These are phyloP conservation scores for Dryadomyces quercivorus DNA, from an alignment of 2,329 filamentous ascomycete species.

Conservation along the genomic window DNA sequence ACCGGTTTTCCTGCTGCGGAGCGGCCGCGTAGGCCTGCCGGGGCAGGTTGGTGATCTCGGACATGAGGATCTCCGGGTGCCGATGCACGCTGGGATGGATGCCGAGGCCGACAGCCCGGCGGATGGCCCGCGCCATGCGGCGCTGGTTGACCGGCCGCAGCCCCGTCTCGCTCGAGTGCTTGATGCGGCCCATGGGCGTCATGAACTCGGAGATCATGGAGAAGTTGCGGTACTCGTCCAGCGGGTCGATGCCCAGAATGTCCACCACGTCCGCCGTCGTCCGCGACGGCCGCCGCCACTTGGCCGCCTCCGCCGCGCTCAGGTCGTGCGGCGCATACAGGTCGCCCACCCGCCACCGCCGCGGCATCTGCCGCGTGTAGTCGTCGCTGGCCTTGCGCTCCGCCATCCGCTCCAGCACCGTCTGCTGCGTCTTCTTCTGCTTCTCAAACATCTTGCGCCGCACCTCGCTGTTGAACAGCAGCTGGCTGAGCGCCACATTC, in stretches of 20 bases:
- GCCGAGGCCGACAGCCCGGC: conserved; percentile 78
- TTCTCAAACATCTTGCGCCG: conserved; percentile 6
- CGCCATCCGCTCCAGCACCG: conserved; percentile 24
- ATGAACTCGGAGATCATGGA: conserved; percentile 83
- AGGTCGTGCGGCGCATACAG: conserved; percentile 87
- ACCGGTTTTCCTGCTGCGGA: too few relatives aligned
- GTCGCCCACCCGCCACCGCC: conserved; percentile 66
- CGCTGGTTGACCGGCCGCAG: conserved; percentile 83
- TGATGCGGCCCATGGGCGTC: conserved; percentile 74
- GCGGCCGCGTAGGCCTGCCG: not conserved
- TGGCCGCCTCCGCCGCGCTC: conserved; percentile 62
- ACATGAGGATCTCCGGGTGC: conserved; percentile 68
- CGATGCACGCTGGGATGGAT: conserved; percentile 83
- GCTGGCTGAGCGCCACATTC: conserved; percentile 7
- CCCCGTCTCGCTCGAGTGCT: conserved; percentile 61
- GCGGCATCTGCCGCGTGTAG: conserved; percentile 51
- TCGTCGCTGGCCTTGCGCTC: conserved; percentile 32
- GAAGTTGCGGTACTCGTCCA: conserved; percentile 90
- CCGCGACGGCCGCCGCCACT: conserved; percentile 53
- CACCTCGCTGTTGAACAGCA: conserved; percentile 11
- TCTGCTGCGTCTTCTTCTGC: conserved; percentile 13
- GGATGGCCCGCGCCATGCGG: conserved; percentile 83
- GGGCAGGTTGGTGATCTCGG: conserved; percentile 17
- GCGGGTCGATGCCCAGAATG: conserved; percentile 63
- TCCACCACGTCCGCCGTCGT: conserved; percentile 64